Evolutionary conservation across 208 protist species (phyloP), one percentile per base, ranked within the genome.

Genomic region (Strigomonas galati): DNA sequence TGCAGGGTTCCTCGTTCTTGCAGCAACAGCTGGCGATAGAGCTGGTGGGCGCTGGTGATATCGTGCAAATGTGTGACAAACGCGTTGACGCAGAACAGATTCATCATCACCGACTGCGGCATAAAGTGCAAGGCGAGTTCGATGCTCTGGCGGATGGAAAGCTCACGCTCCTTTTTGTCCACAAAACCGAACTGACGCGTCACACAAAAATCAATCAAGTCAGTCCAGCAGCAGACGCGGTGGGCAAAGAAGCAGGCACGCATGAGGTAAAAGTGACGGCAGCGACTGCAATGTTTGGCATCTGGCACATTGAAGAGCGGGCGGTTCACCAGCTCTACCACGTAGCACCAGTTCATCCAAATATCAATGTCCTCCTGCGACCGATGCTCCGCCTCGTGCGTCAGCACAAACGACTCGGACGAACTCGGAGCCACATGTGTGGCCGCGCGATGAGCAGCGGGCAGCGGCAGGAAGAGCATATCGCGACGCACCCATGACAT

Each of bases 181-280:
- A 79, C 27, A 5, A 70, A 46, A 10, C 65, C 61, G 57, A 76
- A 70, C 51, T 69, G 57, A 43, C 73, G 67, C 12, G 12, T 19
- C 4, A 76, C 65, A 49, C 72, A 80, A 48, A 76, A 79, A 49
- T 82, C 53, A 6, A 82, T 31, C 9, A 80, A 59, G 31, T 86
- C 72, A 27, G 69, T 65, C 73, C 80, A 86, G 24, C 56, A 66
- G 37, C 56, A 72, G 5, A 64, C 32, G 30, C 89, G 78, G n/a
- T 90, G 83, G 6, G 81, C 72, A 43, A 93, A 90, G 57, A 76
- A 79, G 54, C 74, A 81, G 9, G 74, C 73, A 19, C 78, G 73
- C 84, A 90, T 89, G 2, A 64, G 59, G 43, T 85, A 52, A 66
- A 87, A 85, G 63, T 71, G 71, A 6, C 81, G 77, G 14, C 79